phyloP scores from a whole-genome alignment of 768 basidiomycete species.

The Saitozyma sp. region DNA sequence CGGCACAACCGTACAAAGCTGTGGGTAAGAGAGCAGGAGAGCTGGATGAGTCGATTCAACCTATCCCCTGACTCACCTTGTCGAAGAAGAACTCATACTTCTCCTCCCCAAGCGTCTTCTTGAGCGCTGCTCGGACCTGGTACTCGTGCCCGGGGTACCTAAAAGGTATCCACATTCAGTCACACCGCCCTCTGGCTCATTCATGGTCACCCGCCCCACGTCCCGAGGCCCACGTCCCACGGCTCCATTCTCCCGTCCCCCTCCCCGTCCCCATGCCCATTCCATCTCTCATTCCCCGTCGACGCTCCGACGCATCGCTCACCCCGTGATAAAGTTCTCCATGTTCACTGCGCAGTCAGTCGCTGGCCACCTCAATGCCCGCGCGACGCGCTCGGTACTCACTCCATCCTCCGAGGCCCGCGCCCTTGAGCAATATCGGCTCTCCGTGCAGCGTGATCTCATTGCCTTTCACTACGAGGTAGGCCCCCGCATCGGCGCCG shows the following conservation, averaged over 20 bases:
- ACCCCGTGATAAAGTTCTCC: conserved; percentile 61
- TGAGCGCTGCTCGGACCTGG: conserved; percentile 69
- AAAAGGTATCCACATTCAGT: no score
- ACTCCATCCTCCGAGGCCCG: conserved; percentile 75
- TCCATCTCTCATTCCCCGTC: no score
- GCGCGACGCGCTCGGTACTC: conserved; percentile 7
- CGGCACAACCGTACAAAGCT: no score
- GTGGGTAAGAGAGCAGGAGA: not conserved
- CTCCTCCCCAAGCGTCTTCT: conserved; percentile 64
- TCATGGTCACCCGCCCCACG: no score
- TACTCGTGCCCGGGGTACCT: conserved; percentile 79
- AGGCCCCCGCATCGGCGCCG: conserved; percentile 2
- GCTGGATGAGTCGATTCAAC: not conserved
- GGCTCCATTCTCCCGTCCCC: no score
- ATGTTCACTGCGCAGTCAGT: conserved; percentile 57
- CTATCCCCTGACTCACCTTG: conserved; percentile 58
- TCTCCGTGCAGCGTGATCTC: conserved; percentile 32
- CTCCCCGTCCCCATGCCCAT: no score
- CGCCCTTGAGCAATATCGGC: conserved; percentile 54
- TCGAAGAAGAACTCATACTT: conserved; percentile 78
- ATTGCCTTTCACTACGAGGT: conserved; percentile 25
- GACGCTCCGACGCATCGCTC: no score
- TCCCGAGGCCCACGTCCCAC: no score
- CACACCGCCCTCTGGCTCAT: no score
- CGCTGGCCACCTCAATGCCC: not conserved